A percentile compares a stretch with the other conserved stretches of the same genome.
Conservation (phyloP, 805 yeast species). For the Priceomyces melissophilus region DNA sequence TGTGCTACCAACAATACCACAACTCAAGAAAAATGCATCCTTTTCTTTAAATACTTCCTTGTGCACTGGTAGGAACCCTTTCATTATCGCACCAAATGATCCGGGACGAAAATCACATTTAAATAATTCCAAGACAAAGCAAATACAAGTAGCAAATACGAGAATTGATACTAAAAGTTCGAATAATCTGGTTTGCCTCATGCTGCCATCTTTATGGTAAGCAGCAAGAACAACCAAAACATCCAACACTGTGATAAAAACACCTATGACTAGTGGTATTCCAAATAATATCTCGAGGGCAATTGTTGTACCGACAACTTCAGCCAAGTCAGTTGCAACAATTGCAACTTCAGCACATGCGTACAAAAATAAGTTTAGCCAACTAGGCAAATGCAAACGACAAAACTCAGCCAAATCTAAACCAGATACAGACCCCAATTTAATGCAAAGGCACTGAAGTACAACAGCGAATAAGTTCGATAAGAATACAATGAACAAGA, state of each 20-base stretch:
- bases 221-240: slow-evolving; percentile 84
- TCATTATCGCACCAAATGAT: slow-evolving; percentile 42
- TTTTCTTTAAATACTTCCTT: slow-evolving; percentile 40
- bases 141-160: slow-evolving; percentile 78
- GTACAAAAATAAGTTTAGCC: slow-evolving; percentile 61
- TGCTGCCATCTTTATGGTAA: slow-evolving; percentile 79
- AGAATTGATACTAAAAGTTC: slow-evolving; percentile 77
- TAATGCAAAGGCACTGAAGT: slow-evolving; percentile 79
- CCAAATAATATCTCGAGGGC: slow-evolving; percentile 79
- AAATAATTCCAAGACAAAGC: slow-evolving; percentile 76
- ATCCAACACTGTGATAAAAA: slow-evolving; percentile 78
- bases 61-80: slow-evolving; percentile 67
- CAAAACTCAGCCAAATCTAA: slow-evolving; percentile 87
- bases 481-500: slow-evolving; percentile 72
- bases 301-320: slow-evolving; percentile 96
- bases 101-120: slow-evolving; percentile 54
- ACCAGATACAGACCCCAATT: slow-evolving; percentile 92
- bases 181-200: slow-evolving; percentile 71
- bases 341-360: slow-evolving; percentile 85
- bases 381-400: slow-evolving; percentile 64
- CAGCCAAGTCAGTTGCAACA: slow-evolving; percentile 94
- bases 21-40: slow-evolving; percentile 40
- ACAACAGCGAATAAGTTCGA: slow-evolving; percentile 86
- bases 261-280: slow-evolving; percentile 81
- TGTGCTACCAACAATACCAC: slow-evolving; percentile 46